Percentiles rank a stretch among this genome's conserved stretches.
phyloP scores from a whole-genome alignment of 768 basidiomycete genomes.

The Calocera cornea region DNA sequence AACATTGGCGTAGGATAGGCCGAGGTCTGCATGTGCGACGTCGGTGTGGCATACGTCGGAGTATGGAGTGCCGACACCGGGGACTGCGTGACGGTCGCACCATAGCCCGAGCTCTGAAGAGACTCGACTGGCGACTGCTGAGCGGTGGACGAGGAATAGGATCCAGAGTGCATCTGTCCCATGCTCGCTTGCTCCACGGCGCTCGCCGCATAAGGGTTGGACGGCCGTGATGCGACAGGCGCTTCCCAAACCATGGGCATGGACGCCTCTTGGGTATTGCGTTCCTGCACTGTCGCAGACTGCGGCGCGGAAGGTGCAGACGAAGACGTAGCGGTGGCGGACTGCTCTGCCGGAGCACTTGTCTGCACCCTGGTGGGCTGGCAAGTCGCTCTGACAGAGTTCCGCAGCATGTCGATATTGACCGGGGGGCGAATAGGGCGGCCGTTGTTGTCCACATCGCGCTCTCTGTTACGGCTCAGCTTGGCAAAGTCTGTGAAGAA shows the following conservation, averaged over 20 bases:
- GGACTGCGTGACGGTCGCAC: neutral
- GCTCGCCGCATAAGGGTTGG: neutral
- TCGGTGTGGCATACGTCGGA: neutral
- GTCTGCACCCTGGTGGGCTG: neutral
- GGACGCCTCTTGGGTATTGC: neutral
- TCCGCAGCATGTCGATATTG: conserved; percentile 63
- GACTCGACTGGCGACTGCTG: neutral
- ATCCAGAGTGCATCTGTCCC: neutral
- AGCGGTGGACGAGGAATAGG: neutral
- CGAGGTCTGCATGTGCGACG: neutral
- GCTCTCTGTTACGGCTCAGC: conserved; percentile 65
- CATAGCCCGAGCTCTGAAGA: neutral
- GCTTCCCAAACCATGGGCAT: neutral
- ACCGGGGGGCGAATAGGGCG: conserved; percentile 37
- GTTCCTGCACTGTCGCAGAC: neutral
- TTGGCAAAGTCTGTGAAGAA: conserved; percentile 57
- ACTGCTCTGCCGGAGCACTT: too few relatives aligned
- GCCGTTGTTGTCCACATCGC: conserved; percentile 27
- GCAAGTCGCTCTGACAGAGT: conserved; percentile 27
- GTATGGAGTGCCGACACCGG: neutral
- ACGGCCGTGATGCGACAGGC: neutral
- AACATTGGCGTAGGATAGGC: neutral
- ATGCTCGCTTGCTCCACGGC: neutral
- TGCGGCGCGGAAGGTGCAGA: neutral
- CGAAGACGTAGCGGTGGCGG: neutral